Evolutionary conservation across 148 eudicot genomes (phyloP).

Genomic region (Suaeda aralocaspica): DNA sequence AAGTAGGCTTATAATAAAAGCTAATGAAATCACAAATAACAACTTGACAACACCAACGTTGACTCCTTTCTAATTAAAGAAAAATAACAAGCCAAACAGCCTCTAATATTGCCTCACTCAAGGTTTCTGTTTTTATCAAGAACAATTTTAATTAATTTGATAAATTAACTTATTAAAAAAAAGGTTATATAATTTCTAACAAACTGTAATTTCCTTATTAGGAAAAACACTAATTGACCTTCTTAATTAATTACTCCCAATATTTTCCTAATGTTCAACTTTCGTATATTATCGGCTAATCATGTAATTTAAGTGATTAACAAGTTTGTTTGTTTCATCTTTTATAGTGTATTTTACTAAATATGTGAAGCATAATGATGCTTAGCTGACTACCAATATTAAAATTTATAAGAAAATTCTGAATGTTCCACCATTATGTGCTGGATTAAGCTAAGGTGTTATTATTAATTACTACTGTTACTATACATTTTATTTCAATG

Average conservation of each 20-base stretch:
- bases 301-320: not conserved
- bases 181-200: constrained; percentile 4
- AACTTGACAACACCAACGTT: constrained; percentile 20
- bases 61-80: constrained; percentile 24
- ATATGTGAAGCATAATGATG: not conserved
- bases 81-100: constrained; percentile 9
- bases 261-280: not conserved
- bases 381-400: constrained; percentile 6
- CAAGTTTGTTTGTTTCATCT: constrained; percentile 8
- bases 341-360: constrained; percentile 6
- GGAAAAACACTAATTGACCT: constrained; percentile 11
- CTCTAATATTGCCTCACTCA: constrained; percentile 7
- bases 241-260: constrained; percentile 1
- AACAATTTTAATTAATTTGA: not conserved
- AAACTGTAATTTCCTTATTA: constrained; percentile 13
- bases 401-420: not conserved
- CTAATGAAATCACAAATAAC: constrained; percentile 15
- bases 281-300: not conserved
- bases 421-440: not conserved
- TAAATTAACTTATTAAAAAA: not conserved
- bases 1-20: constrained; percentile 21
- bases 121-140: constrained; percentile 1
- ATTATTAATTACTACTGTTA: no score
- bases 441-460: not conserved
- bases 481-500: no score